Evolutionary conservation across 805 yeast genomes (phyloP).

Genomic region (Citeromyces matritensis): DNA sequence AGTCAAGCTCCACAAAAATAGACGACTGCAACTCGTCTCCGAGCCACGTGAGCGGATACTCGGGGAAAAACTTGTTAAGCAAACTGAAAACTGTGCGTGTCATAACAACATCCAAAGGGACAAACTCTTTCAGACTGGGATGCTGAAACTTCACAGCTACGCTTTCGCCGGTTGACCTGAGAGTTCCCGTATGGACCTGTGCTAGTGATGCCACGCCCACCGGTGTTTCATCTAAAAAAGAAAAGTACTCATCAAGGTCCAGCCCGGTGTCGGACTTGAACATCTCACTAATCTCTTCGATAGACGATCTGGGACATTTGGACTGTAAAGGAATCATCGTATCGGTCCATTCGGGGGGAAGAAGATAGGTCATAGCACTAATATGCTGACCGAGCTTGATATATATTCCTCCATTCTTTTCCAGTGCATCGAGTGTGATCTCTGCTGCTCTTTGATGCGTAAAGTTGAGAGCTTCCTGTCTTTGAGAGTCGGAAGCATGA

Average conservation of each 20-base stretch:
- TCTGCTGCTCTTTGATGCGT: conserved; percentile 70
- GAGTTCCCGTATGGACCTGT: conserved; percentile 75
- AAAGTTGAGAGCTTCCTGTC: conserved; percentile 33
- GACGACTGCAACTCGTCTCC: conserved; percentile 83
- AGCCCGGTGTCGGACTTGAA: conserved; percentile 52
- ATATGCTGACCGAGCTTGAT: conserved; percentile 93
- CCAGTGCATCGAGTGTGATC: conserved; percentile 66
- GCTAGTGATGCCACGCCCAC: conserved; percentile 95
- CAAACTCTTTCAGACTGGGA: conserved; percentile 74
- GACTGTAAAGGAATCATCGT: conserved; percentile 91
- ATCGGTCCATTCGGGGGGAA: conserved; percentile 91
- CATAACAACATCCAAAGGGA: conserved; percentile 76
- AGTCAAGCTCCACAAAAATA: conserved; percentile 83
- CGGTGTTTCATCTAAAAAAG: conserved; percentile 54
- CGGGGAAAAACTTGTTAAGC: conserved; percentile 75
- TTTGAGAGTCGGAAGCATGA: conserved; percentile 24
- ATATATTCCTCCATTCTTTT: conserved; percentile 80
- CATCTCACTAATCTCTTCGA: conserved; percentile 55
- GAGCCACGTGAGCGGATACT: conserved; percentile 90
- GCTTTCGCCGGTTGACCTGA: conserved; percentile 40
- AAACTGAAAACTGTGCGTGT: conserved; percentile 63
- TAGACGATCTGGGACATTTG: conserved; percentile 68
- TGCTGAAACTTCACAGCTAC: conserved; percentile 96
- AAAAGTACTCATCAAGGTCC: conserved; percentile 46
- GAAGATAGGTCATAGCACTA: conserved; percentile 78